Evolutionary conservation across 129 eudicot species (phyloP).

Genomic region (Gnaphalium uliginosum): DNA sequence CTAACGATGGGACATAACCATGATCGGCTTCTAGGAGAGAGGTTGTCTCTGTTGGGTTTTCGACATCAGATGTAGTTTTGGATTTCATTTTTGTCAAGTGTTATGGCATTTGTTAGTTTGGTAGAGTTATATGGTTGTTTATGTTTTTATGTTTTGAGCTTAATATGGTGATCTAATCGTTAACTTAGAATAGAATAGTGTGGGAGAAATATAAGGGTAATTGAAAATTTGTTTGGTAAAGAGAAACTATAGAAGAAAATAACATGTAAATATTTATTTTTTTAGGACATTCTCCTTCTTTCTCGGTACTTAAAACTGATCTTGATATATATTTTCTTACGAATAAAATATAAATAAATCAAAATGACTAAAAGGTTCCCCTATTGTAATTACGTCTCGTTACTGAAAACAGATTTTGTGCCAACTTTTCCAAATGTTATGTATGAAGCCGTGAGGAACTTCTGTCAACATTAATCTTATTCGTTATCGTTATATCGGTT

Average conservation of each 20-base stretch:
- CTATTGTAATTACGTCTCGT: not conserved
- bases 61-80: slow-evolving; percentile 34
- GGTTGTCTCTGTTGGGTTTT: slow-evolving; percentile 30
- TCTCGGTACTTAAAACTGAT: not conserved
- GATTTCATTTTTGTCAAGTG: slow-evolving; percentile 27
- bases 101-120: slow-evolving; percentile 28
- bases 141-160: slow-evolving; percentile 24
- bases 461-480: not conserved
- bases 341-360: too few relatives aligned
- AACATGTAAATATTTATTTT: not conserved
- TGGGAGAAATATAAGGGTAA: slow-evolving; percentile 31
- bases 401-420: not conserved
- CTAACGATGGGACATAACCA: slow-evolving; percentile 30
- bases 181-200: slow-evolving; percentile 11
- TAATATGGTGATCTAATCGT: slow-evolving; percentile 15
- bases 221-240: slow-evolving; percentile 29
- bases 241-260: slow-evolving; percentile 35
- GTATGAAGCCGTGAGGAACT: not conserved
- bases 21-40: slow-evolving; percentile 28
- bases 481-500: not conserved
- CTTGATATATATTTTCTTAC: not conserved
- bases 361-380: not conserved
- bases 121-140: slow-evolving; percentile 14
- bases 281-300: slow-evolving; percentile 7
- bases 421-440: not conserved